phyloP scores from a whole-genome alignment of 176 grass and related monocot species.

The Panicum miliaceum region DNA sequence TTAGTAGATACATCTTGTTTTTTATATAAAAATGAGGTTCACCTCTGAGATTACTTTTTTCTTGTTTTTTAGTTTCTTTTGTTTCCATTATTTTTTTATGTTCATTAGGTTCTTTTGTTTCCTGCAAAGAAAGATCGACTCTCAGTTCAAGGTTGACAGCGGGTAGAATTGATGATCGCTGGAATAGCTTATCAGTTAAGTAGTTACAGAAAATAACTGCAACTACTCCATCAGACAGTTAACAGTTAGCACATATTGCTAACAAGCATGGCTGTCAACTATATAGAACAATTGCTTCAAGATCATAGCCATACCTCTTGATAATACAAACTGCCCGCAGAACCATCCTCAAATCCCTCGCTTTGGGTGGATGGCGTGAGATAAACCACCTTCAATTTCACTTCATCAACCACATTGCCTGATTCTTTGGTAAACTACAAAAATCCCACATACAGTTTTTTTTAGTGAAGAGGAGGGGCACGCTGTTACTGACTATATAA shows the following conservation, averaged over 20 bases:
- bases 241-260: background rate
- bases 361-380: conserved; percentile 43
- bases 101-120: conserved; percentile 60
- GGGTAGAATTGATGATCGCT: background rate
- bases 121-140: conserved; percentile 46
- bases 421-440: conserved; percentile 85
- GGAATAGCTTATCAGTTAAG: conserved; percentile 1
- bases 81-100: conserved; percentile 52
- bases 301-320: conserved; percentile 47
- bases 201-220: background rate
- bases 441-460: background rate
- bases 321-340: conserved; percentile 64
- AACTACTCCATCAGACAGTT: background rate
- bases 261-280: background rate
- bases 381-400: conserved; percentile 80
- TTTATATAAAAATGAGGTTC: conserved; percentile 18
- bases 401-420: conserved; percentile 79
- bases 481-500: background rate
- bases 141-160: background rate
- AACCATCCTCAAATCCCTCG: conserved; percentile 70
- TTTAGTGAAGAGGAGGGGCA: background rate
- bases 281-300: background rate
- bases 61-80: conserved; percentile 56
- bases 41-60: conserved; percentile 43
- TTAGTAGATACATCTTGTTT: background rate